Percentiles rank a stretch among this genome's conserved stretches.
These are phyloP conservation scores for Chytriomyces sp. DNA, from an alignment of 192 early-diverging fungal genomes.

Conservation along the genomic window DNA sequence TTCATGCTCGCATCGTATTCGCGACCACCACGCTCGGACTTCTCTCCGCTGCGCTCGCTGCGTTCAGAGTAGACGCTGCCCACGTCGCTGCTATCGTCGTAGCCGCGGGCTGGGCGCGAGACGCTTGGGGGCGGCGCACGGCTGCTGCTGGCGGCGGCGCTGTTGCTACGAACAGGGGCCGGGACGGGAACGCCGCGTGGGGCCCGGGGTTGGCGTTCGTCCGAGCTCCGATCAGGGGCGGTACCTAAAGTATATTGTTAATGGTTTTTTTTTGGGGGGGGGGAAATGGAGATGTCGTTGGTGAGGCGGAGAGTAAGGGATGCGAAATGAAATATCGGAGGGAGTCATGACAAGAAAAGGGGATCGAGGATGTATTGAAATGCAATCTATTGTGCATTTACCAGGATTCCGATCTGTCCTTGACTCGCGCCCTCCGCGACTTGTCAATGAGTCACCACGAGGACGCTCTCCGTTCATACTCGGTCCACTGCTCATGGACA, in stretches of 20 bases:
- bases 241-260: too few species aligned
- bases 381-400: too few species aligned
- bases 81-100: not conserved
- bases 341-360: too few species aligned
- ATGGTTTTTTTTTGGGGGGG: too few species aligned
- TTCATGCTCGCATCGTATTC: slow-evolving; percentile 14
- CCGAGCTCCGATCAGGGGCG: too few species aligned
- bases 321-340: too few species aligned
- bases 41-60: not conserved
- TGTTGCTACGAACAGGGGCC: not conserved
- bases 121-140: not conserved
- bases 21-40: not conserved
- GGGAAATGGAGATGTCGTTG: too few species aligned
- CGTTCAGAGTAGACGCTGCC: not conserved
- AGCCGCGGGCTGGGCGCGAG: not conserved
- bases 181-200: not conserved
- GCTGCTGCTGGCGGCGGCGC: not conserved
- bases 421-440: too few species aligned
- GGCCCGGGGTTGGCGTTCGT: not conserved
- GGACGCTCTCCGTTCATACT: not conserved
- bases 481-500: not conserved
- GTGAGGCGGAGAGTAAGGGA: too few species aligned
- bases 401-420: too few species aligned
- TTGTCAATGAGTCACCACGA: not conserved
- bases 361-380: too few species aligned